Conservation (phyloP, 106 monocot species). For the Dendrobium chrysotoxum region DNA sequence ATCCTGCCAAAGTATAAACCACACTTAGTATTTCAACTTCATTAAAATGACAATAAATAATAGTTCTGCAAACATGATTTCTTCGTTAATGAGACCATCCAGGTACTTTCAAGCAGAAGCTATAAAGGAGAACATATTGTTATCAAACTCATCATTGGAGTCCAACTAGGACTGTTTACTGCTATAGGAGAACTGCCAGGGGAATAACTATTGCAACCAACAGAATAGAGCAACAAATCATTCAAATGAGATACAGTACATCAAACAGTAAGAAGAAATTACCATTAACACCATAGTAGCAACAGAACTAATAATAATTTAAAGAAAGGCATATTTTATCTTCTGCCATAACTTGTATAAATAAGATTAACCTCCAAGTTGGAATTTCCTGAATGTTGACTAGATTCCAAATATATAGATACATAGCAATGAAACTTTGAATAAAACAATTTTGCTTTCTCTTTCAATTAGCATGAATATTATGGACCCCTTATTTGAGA, state of each 20-base stretch:
- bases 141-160: background rate
- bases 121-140: background rate
- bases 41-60: background rate
- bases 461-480: too few relatives aligned
- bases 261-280: background rate
- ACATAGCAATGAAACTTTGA: too few relatives aligned
- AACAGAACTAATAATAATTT: too few relatives aligned
- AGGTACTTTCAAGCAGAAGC: background rate
- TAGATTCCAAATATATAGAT: too few relatives aligned
- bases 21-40: background rate
- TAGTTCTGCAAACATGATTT: background rate
- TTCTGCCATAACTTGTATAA: too few relatives aligned
- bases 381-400: too few relatives aligned
- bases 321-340: too few relatives aligned
- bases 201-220: background rate
- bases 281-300: too few relatives aligned
- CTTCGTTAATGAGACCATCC: background rate
- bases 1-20: conserved; percentile 5
- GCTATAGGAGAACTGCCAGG: background rate
- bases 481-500: too few relatives aligned
- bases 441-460: too few relatives aligned
- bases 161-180: background rate
- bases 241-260: background rate
- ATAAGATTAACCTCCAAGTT: too few relatives aligned
- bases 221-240: background rate